Conservation (phyloP, 345 rosid species). For the Gossypium bickii region DNA sequence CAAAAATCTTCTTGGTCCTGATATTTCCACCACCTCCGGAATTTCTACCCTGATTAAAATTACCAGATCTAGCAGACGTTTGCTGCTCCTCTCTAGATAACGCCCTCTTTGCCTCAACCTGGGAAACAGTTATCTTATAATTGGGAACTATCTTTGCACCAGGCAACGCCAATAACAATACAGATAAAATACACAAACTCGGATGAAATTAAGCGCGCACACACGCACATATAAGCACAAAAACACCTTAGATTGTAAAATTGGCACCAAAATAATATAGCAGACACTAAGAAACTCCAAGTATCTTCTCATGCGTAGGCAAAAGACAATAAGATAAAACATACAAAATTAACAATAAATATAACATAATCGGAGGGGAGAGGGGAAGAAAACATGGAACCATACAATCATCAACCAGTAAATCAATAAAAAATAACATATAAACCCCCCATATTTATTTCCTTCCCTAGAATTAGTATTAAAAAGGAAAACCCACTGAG, state of each 20-base stretch:
- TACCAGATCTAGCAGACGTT: constrained; percentile 55
- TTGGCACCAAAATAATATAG: background rate
- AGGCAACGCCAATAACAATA: background rate
- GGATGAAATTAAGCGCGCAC: background rate
- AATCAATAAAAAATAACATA: background rate
- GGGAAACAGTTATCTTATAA: constrained; percentile 3
- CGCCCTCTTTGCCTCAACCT: constrained; percentile 96
- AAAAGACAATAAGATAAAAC: background rate
- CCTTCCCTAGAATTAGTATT: background rate
- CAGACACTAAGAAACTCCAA: background rate
- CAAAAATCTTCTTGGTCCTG: constrained; percentile 88
- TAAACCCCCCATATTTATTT: background rate
- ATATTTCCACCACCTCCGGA: constrained; percentile 56
- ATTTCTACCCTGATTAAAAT: constrained; percentile 50
- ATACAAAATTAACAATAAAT: background rate
- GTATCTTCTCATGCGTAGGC: background rate
- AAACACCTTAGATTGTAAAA: background rate
- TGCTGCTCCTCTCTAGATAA: constrained; percentile 95
- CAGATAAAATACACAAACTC: background rate
- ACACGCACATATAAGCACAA: background rate
- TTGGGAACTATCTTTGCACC: background rate
- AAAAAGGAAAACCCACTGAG: background rate
- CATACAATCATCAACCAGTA: background rate
- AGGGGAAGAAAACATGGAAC: background rate
- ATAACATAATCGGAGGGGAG: background rate